A percentile compares a stretch with the other conserved stretches of the same genome.
Evolutionary conservation across 345 rosid genomes (phyloP).

Genomic region (Lumnitzera racemosa): DNA sequence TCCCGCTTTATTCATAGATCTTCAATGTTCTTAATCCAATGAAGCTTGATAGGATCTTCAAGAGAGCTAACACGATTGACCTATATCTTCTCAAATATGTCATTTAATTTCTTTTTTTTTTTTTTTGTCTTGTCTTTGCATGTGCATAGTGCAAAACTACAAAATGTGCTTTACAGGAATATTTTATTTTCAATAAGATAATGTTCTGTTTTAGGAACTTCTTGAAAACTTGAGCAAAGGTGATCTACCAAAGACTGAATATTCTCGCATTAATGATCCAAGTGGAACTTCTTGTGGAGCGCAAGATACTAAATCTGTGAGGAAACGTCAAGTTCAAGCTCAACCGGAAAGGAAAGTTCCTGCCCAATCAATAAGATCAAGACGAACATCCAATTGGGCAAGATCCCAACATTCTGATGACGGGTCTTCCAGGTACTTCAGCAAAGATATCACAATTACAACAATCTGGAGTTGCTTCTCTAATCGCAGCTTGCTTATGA

Average conservation of each 20-base stretch:
- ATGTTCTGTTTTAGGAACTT: constrained; percentile 49
- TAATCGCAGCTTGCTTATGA: neutral
- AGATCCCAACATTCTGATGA: constrained; percentile 64
- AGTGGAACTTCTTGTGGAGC: constrained; percentile 13
- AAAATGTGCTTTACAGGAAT: no score
- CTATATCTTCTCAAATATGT: no score
- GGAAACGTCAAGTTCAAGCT: constrained; percentile 26
- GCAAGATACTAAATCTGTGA: constrained; percentile 25
- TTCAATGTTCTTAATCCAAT: no score
- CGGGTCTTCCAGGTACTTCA: constrained; percentile 60
- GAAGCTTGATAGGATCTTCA: no score
- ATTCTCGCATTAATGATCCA: constrained; percentile 43
- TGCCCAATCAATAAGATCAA: constrained; percentile 80
- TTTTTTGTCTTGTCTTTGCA: no score
- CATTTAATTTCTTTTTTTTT: no score
- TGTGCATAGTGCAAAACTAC: no score
- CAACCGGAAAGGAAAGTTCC: constrained; percentile 55
- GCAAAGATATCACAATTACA: neutral
- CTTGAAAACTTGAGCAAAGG: constrained; percentile 67
- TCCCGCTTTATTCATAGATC: no score
- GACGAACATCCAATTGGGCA: constrained; percentile 86
- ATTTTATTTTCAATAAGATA: neutral
- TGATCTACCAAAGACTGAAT: constrained; percentile 59
- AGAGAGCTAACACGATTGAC: no score
- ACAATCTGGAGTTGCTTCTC: neutral